Base-by-base conservation (phyloP, 257 asterid species). In the Fraxinus anomala region DNA sequence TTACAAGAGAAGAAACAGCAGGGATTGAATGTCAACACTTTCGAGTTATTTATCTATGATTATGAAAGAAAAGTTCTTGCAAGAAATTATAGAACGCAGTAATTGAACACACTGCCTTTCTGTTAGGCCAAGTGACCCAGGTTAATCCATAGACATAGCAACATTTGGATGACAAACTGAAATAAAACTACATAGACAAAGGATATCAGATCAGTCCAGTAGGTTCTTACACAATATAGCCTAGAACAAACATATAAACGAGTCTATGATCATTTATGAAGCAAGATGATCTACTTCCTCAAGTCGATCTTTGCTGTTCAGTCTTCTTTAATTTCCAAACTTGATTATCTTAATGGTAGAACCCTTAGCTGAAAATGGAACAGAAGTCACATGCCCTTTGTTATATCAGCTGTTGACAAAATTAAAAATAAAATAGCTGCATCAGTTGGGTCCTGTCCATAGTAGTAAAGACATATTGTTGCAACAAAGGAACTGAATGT, bases 391-490 rank as follows among this genome's bases (percentile, higher is more conserved):
- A 40, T 11, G 65, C 65, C 21, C 63, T 72, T 72, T 44, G 24
- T 8, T 72, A 31, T 33, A 74, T 77, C 75, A 77, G 42, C 75
- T 77, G 80, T 69, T 59, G 39, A 51, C 17, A 69, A 68, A 51
- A 49, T 39, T 8, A 39, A 39, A 39, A 39, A 39, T 1, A 39
- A 39, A 39, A 7, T 36, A 3, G 13, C 19, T 17, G 17, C 79
- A 63, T 34, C 28, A 63, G 19, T 28, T 23, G 16, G 68, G 39
- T 74, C 10, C 0, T 17, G 6, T 56, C 4, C 31, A 61, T 34
- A 17, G 19, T 44, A 42, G 49, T 11, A 12, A 11, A 12, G 51
- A 42, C 12, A 67, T 67, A 30, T 28, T 33, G 73, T 68, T 24
- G 24, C 26, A 68, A 17, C n/a, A 68, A 30, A 30, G 2, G 26